phyloP scores from a whole-genome alignment of 768 basidiomycete species.

The Calocybe indica region DNA sequence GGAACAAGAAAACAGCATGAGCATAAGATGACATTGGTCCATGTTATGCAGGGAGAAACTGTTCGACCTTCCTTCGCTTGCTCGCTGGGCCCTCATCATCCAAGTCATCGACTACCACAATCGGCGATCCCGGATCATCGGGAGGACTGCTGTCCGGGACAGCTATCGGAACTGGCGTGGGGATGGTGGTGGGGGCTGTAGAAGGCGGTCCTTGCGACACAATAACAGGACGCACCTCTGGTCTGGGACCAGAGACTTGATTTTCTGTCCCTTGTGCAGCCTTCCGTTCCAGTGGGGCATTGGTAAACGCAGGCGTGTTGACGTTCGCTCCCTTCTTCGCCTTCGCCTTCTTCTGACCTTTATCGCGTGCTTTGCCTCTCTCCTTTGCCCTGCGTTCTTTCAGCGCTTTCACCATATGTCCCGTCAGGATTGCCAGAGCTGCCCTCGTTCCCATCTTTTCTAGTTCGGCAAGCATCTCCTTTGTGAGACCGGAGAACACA shows the following conservation, averaged over 20 bases:
- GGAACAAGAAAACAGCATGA: too few species aligned
- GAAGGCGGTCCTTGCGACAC: conserved; percentile 5
- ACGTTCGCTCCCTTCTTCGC: conserved; percentile 18
- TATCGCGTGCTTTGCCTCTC: conserved; percentile 27
- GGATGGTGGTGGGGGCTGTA: conserved; percentile 4
- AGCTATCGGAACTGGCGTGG: conserved; percentile 25
- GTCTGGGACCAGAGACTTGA: not conserved
- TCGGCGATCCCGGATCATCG: conserved; percentile 39
- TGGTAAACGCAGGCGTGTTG: conserved; percentile 32
- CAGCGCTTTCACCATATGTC: conserved; percentile 77
- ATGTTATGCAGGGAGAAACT: not conserved
- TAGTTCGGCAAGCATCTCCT: conserved; percentile 66
- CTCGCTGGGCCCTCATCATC: conserved; percentile 47
- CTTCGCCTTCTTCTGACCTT: conserved; percentile 18
- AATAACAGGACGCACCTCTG: conserved; percentile 1
- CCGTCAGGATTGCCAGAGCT: conserved; percentile 76
- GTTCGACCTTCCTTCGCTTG: conserved; percentile 52
- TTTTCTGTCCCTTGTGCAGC: not conserved
- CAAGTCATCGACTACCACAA: conserved; percentile 57
- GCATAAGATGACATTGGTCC: too few species aligned
- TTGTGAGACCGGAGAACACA: conserved; percentile 74
- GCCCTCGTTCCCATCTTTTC: conserved; percentile 79
- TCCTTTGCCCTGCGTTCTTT: conserved; percentile 61
- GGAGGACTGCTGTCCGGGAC: conserved; percentile 8
- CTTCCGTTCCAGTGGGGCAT: conserved; percentile 29